These are phyloP conservation scores for Aristolochia californica DNA, from an alignment of 164 flowering plant genomes.

Conservation along the genomic window DNA sequence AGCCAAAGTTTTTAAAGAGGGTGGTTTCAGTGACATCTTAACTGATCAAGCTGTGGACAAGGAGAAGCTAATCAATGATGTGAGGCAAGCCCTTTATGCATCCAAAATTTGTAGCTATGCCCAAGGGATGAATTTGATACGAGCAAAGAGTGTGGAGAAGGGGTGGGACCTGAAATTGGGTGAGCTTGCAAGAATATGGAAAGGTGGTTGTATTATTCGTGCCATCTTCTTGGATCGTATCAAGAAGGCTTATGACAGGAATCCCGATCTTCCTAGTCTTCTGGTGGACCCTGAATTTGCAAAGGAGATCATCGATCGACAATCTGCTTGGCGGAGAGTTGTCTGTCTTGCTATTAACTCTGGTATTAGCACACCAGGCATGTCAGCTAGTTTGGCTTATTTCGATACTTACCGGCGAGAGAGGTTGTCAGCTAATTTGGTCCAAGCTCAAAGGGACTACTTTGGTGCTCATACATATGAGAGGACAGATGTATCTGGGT, in stretches of 20 bases:
- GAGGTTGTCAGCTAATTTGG: slow-evolving; percentile 61
- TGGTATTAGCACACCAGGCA: slow-evolving; percentile 60
- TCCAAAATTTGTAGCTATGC: slow-evolving; percentile 74
- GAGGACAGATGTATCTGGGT: slow-evolving; percentile 45
- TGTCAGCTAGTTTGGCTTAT: slow-evolving; percentile 62
- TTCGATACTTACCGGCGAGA: slow-evolving; percentile 55
- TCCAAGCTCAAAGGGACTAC: slow-evolving; percentile 66
- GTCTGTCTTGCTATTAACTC: slow-evolving; percentile 54
- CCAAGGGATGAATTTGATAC: slow-evolving; percentile 63
- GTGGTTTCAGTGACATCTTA: slow-evolving; percentile 30
- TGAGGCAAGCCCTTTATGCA: slow-evolving; percentile 58
- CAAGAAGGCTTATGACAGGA: slow-evolving; percentile 62
- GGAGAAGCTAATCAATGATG: slow-evolving; percentile 50
- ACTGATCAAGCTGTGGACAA: slow-evolving; percentile 39
- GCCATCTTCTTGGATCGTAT: slow-evolving; percentile 61
- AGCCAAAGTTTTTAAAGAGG: slow-evolving; percentile 40
- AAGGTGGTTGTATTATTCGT: slow-evolving; percentile 64
- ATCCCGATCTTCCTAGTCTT: slow-evolving; percentile 49
- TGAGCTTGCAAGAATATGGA: slow-evolving; percentile 68
- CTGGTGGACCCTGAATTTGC: slow-evolving; percentile 67
- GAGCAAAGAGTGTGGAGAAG: slow-evolving; percentile 61
- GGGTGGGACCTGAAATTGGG: slow-evolving; percentile 58
- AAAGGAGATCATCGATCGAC: slow-evolving; percentile 52
- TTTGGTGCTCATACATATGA: slow-evolving; percentile 80
- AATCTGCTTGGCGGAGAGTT: slow-evolving; percentile 59